Percentiles rank a stretch among this genome's conserved stretches.
Evolutionary conservation across 2,329 filamentous ascomycete species (phyloP).

Genomic region (Endoconidiophora polonica): DNA sequence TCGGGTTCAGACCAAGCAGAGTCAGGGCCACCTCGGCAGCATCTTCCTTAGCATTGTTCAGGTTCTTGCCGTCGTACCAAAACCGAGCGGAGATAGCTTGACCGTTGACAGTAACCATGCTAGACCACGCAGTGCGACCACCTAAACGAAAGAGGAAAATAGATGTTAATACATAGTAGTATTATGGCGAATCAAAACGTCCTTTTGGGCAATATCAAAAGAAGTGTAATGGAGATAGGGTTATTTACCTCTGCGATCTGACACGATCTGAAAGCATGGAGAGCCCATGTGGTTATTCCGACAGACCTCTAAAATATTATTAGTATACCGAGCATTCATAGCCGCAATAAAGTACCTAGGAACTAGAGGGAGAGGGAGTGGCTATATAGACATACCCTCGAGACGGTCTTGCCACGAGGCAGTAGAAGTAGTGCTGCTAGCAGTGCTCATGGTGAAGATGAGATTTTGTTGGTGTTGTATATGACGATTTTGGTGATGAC

Average conservation of each 20-base stretch:
- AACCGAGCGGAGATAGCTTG: constrained; percentile 53
- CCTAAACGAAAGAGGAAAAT: constrained; percentile 31
- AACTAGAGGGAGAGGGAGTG: neutral
- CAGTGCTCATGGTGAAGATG: constrained; percentile 15
- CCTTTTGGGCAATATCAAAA: neutral
- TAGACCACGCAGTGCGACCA: constrained; percentile 82
- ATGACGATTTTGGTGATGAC: neutral
- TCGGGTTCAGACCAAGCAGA: constrained; percentile 24
- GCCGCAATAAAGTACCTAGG: too few species aligned
- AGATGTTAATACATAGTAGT: constrained; percentile 2
- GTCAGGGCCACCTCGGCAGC: constrained; percentile 68
- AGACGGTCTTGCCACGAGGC: constrained; percentile 39
- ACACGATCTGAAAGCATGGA: constrained; percentile 54
- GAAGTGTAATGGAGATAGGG: constrained; percentile 13
- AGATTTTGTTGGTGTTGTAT: neutral
- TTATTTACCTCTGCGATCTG: constrained; percentile 52
- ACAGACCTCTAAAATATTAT: constrained; percentile 34
- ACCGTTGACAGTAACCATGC: constrained; percentile 56
- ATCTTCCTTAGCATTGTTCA: constrained; percentile 79
- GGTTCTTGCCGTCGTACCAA: constrained; percentile 81
- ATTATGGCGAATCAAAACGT: neutral
- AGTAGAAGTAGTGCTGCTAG: constrained; percentile 8
- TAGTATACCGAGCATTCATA: neutral
- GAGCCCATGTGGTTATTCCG: constrained; percentile 32
- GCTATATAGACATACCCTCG: constrained; percentile 26